phyloP scores from a whole-genome alignment of 1,284 basidiomycete genomes.

The Pseudozyma tsukubaensis region DNA sequence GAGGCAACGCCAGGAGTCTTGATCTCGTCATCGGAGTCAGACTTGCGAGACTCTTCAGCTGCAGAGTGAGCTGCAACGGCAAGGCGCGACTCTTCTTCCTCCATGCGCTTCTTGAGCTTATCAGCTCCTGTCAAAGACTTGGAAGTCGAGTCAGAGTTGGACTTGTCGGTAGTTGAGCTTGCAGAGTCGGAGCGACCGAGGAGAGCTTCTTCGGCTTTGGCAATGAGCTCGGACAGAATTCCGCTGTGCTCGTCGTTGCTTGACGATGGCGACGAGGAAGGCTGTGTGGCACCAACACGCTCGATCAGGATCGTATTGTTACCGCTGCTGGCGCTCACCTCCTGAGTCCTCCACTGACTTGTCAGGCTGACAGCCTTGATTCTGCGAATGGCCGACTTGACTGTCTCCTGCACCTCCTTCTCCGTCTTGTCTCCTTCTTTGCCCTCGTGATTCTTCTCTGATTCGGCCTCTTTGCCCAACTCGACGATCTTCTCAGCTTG shows the following conservation, averaged over 20 bases:
- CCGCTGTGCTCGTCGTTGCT: slow-evolving; percentile 17
- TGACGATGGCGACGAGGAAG: background rate
- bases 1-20: slow-evolving; percentile 20
- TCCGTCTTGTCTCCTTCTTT: slow-evolving; percentile 2
- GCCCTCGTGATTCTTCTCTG: slow-evolving; percentile 13
- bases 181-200: slow-evolving; percentile 3
- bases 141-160: background rate
- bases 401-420: slow-evolving; percentile 22
- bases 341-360: slow-evolving; percentile 52
- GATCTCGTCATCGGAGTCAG: slow-evolving; percentile 20
- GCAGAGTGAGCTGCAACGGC: slow-evolving; percentile 48
- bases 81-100: slow-evolving; percentile 38
- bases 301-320: slow-evolving; percentile 54
- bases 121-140: slow-evolving; percentile 15
- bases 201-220: slow-evolving; percentile 45
- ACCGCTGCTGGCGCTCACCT: slow-evolving; percentile 43
- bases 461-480: slow-evolving; percentile 29
- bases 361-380: slow-evolving; percentile 46
- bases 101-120: slow-evolving; percentile 45
- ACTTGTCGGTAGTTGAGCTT: background rate
- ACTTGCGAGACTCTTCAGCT: slow-evolving; percentile 37
- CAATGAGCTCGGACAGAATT: slow-evolving; percentile 32
- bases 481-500: slow-evolving; percentile 26
- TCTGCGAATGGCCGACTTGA: slow-evolving; percentile 41
- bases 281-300: slow-evolving; percentile 24